A percentile compares a stretch with the other conserved stretches of the same genome.
Evolutionary conservation across 73 alveolate species (phyloP).

Genomic region (Uronychia setigera): DNA sequence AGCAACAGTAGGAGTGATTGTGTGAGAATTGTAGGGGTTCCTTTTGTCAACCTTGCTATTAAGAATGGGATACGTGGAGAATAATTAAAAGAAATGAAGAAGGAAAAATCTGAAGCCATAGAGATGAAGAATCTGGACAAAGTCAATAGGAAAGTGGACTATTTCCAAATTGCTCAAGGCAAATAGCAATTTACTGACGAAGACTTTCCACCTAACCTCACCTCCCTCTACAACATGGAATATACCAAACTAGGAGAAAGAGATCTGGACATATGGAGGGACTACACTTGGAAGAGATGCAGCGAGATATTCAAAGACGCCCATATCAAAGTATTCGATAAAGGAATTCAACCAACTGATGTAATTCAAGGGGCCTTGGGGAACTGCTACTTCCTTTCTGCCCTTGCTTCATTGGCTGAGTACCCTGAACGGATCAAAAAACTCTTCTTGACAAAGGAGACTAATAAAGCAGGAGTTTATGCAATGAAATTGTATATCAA

Average conservation of each 20-base stretch:
- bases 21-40: too few species aligned
- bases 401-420: constrained; percentile 80
- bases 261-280: constrained; percentile 41
- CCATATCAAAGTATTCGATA: constrained; percentile 52
- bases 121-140: neutral
- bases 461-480: constrained; percentile 78
- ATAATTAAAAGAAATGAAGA: too few species aligned
- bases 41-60: too few species aligned
- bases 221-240: constrained; percentile 5
- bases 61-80: too few species aligned
- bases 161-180: neutral
- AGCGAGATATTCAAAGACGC: constrained; percentile 52
- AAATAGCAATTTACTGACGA: neutral
- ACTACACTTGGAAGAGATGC: constrained; percentile 66
- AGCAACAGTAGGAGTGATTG: too few species aligned
- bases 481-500: constrained; percentile 77
- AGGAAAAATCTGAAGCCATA: too few species aligned
- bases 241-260: constrained; percentile 4
- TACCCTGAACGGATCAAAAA: constrained; percentile 49
- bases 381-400: constrained; percentile 76
- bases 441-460: constrained; percentile 67
- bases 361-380: constrained; percentile 74
- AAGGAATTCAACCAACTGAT: constrained; percentile 72
- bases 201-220: constrained; percentile 26
- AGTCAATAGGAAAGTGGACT: neutral